These are phyloP conservation scores for Skeletonema menzelii DNA, from an alignment of 108 stramenopile genomes.

Conservation along the genomic window DNA sequence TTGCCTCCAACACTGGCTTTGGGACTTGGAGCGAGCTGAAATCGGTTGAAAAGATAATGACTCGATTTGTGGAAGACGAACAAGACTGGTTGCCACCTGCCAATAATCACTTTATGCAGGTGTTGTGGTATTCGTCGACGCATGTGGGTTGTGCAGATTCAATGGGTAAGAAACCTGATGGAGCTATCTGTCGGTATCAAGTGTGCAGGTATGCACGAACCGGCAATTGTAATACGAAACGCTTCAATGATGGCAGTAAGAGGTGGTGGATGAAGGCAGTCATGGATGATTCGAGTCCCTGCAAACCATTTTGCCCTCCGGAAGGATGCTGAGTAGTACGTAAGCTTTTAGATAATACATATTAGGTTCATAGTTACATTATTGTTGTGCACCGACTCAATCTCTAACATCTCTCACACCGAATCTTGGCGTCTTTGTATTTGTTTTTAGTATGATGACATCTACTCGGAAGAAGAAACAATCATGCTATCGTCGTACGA, in stretches of 20 bases:
- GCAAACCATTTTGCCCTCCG: conserved; percentile 1
- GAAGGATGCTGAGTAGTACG: background rate
- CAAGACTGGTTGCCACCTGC: background rate
- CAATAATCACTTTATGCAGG: background rate
- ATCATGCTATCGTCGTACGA: too few relatives aligned
- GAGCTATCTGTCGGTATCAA: background rate
- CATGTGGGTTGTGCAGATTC: background rate
- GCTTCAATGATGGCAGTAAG: background rate
- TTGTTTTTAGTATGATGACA: too few relatives aligned
- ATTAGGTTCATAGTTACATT: too few relatives aligned
- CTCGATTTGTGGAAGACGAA: background rate
- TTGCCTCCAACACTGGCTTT: conserved; percentile 20
- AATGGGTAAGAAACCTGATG: background rate
- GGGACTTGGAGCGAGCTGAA: background rate
- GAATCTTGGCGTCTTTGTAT: too few relatives aligned
- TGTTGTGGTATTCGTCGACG: background rate
- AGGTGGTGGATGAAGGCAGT: background rate
- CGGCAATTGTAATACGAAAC: too few relatives aligned
- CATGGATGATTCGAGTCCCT: background rate
- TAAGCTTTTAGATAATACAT: too few relatives aligned
- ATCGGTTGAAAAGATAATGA: background rate
- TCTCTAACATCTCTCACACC: too few relatives aligned
- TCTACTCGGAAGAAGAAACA: too few relatives aligned
- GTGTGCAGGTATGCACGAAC: background rate
- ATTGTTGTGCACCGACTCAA: too few relatives aligned